Evolutionary conservation across 805 yeast genomes (phyloP), one percentile per base, ranked within the genome.

Genomic region (Ogataea polymorpha): DNA sequence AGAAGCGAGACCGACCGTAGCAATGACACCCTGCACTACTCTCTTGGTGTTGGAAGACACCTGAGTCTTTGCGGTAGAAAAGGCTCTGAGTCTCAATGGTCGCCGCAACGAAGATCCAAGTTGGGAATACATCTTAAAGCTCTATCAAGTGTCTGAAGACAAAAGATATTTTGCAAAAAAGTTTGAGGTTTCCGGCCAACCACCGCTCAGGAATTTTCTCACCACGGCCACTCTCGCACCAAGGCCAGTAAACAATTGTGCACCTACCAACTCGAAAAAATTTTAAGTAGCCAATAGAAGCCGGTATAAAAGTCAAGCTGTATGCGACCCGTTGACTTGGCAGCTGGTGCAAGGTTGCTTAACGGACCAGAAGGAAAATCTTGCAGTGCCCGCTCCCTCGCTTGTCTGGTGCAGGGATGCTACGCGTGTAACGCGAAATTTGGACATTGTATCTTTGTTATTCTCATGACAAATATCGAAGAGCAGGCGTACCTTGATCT

Each of bases 401-500:
- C 3, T 8, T 7, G 21, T 20, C 16, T 18, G 23, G 39, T 35
- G 39, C 21, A 34, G 29, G 25, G 39, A 26, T 40, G 44, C 18
- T 35, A 24, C 39, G 27, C 38, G 38, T 15, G 12, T 15, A 16
- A 30, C 39, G 39, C 44, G 35, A 32, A 27, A 32, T 9, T 15
- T 31, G n/a, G 20, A 12, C 17, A n/a, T 37, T 17, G 5, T 13
- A 7, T 14, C 23, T 14, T 32, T n/a, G 16, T 17, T 24, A 6
- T 9, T 13, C 25, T 21, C 25, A 40, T 40, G 43, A 3, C 48
- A 28, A 77, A 77, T 55, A 23, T 53, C 2, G 89, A 85, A 50
- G 99, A 93, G 63, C 83, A 79, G 54, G 93, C 90, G 12, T 93
- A 93, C 60, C 75, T 93, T 31, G 90, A 86, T 49, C 73, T 93